Conservation (phyloP, 345 rosid species). For the Hypericum androsaemum region DNA sequence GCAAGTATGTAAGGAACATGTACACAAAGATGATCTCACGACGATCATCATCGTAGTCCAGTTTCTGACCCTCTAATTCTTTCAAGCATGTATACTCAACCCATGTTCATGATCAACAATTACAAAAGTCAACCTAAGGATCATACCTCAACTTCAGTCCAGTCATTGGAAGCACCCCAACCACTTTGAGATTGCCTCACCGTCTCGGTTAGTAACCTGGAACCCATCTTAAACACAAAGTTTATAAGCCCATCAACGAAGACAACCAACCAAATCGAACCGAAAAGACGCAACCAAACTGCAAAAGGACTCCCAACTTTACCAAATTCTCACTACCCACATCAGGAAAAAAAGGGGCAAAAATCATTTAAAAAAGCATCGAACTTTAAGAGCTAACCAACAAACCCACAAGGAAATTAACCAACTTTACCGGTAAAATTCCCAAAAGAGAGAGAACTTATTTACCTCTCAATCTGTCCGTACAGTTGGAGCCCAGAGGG, state of each 20-base stretch:
- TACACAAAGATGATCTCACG: too few species aligned
- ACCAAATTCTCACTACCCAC: not conserved
- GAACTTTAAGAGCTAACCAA: too few species aligned
- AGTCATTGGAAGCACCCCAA: conserved; percentile 49
- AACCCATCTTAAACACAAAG: not conserved
- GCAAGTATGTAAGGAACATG: too few species aligned
- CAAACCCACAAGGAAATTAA: too few species aligned
- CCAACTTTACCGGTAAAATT: too few species aligned
- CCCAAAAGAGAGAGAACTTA: too few species aligned
- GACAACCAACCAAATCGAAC: too few species aligned
- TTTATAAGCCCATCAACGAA: too few species aligned
- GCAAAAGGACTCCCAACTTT: not conserved
- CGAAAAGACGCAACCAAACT: not conserved
- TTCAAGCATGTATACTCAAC: not conserved
- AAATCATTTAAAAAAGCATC: not conserved
- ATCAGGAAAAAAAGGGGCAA: not conserved
- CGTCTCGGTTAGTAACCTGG: conserved; percentile 78
- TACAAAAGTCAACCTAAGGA: not conserved
- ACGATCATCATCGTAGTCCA: too few species aligned
- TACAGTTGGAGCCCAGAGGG: conserved; percentile 61
- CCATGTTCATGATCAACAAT: not conserved
- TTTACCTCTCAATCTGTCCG: conserved; percentile 78
- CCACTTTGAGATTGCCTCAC: conserved; percentile 65
- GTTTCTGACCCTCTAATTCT: too few species aligned
- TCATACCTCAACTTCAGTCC: conserved; percentile 77